Base-by-base conservation (phyloP, 2,329 filamentous ascomycete species). In the Penicillium sp. region DNA sequence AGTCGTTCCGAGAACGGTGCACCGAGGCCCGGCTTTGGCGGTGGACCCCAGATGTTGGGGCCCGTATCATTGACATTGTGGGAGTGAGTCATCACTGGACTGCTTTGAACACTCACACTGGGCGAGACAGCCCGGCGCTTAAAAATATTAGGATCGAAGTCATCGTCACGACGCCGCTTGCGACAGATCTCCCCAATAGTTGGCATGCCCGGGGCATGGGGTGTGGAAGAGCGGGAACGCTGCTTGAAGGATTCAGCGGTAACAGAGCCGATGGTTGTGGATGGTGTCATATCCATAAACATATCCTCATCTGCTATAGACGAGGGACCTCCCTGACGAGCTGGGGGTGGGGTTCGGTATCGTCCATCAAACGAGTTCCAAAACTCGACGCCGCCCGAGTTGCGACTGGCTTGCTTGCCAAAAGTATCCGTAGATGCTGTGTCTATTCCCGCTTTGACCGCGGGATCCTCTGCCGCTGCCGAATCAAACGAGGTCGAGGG, bases 51-150 rank as follows among this genome's bases (percentile, higher is more conserved):
- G 0, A 88, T 82, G 51, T 82, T 83, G 43, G 66, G 61, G 1
- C 67, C 67, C 21, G 78, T 78, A 62, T 92, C 90, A 48, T 88
- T 83, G 70, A 93, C 87, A 63, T 89, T 83, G 1, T 93, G 91
- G 55, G 90, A 93, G 71, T 96, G 91, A 66, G 82, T 79, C 57
- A 93, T 84, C 36, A 96, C 82, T 1, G 93, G 93, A 61, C 90
- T 96, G 75, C 93, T 96, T 68, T 96, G 91, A 1, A 89, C 88
- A 72, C 91, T 96, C 81, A 97, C 87, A 17, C 93, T 91, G 0
- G 93, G 93, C 58, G 90, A 94, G 2, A 97, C 93, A 25, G 93
- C 93, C 43, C 93, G 86, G 17, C 93, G 85, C 77, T 97, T 97
- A 79, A 97, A 93, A 60, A 88, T 90, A 39, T 87, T 83, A 2